Conservation (phyloP, 78 protist species). For the Chrysochromulina parva region DNA sequence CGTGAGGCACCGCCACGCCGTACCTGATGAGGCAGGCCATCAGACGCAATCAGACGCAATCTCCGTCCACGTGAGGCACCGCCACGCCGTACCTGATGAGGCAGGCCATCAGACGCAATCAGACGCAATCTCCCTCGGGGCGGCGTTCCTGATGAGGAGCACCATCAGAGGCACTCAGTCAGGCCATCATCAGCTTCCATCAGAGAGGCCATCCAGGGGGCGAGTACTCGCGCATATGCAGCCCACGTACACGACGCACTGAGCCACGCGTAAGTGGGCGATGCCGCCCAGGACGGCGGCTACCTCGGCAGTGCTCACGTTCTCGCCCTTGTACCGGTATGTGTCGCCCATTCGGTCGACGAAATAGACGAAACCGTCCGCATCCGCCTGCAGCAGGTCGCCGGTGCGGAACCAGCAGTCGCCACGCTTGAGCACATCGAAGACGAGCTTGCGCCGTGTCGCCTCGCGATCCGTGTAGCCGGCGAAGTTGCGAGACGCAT, state of each 20-base stretch:
- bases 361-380: conserved; percentile 52
- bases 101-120: conserved; percentile 33
- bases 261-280: background rate
- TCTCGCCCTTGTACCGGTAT: conserved; percentile 65
- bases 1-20: no score
- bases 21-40: no score
- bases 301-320: conserved; percentile 68
- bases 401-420: conserved; percentile 52
- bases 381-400: conserved; percentile 8
- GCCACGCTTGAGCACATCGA: conserved; percentile 31
- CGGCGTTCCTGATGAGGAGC: background rate
- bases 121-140: background rate
- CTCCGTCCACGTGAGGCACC: no score
- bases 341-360: conserved; percentile 69
- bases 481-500: conserved; percentile 13
- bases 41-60: no score
- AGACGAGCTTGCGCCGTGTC: background rate
- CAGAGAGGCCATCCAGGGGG: no score
- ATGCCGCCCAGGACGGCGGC: background rate
- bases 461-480: conserved; percentile 50
- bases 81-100: background rate
- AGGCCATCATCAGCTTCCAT: no score
- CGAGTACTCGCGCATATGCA: no score
- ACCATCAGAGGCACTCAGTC: no score
- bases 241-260: background rate